A percentile compares a stretch with the other conserved stretches of the same genome.
Evolutionary conservation across 352 stramenopile species (phyloP).

Genomic region (Chrysophaeum taylorii): DNA sequence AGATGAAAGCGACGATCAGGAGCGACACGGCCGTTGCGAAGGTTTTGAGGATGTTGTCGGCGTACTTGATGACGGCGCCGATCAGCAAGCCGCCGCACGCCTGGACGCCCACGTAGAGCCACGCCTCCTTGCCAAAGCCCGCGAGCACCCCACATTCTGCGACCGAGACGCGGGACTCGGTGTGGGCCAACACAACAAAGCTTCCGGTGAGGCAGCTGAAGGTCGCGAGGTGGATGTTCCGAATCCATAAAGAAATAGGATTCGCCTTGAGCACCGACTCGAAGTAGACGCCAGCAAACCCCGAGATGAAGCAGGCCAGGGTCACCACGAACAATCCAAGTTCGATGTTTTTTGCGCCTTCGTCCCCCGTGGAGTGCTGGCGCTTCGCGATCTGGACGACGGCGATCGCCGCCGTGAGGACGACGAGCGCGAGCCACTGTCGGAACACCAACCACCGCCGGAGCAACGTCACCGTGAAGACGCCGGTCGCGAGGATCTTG

Average conservation of each 20-base stretch:
- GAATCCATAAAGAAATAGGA: conserved; percentile 42
- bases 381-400: conserved; percentile 23
- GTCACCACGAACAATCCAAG: conserved; percentile 55
- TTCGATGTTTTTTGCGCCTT: conserved; percentile 38
- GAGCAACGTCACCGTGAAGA: conserved; percentile 50
- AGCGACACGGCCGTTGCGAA: conserved; percentile 56
- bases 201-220: conserved; percentile 29
- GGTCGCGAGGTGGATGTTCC: conserved; percentile 48
- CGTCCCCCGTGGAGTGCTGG: background rate
- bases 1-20: conserved; percentile 28
- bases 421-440: conserved; percentile 44
- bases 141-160: conserved; percentile 40
- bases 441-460: conserved; percentile 25
- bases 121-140: conserved; percentile 36
- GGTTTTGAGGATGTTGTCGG: conserved; percentile 58
- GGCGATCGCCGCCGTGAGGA: conserved; percentile 38
- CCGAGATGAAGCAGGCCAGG: conserved; percentile 53
- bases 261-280: conserved; percentile 52
- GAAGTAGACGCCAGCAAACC: conserved; percentile 61
- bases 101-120: conserved; percentile 31
- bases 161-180: conserved; percentile 30
- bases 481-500: conserved; percentile 55
- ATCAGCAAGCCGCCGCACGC: conserved; percentile 46
- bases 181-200: conserved; percentile 38
- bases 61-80: conserved; percentile 48